Evolutionary conservation across 2,329 filamentous ascomycete species (phyloP).

Genomic region (Microdochium bolleyi): DNA sequence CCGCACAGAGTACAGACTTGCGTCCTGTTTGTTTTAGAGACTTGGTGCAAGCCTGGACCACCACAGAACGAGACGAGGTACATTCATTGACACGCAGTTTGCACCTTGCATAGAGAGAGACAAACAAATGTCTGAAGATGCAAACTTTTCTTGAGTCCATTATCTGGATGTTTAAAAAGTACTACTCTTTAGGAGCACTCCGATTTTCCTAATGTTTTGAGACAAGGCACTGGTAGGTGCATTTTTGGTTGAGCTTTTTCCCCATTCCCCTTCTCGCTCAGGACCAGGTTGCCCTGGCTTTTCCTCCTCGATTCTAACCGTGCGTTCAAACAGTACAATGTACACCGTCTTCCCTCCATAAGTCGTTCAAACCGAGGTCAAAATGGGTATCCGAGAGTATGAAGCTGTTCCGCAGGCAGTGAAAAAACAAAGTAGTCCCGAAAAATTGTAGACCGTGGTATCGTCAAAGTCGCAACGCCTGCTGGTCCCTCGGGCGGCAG

Average conservation of each 20-base stretch:
- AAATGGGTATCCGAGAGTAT: background rate
- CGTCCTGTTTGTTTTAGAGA: too few species aligned
- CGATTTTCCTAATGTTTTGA: background rate
- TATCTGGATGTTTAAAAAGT: background rate
- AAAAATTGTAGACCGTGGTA: conserved; percentile 19
- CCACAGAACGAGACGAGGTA: too few species aligned
- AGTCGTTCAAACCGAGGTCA: background rate
- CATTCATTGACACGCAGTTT: too few species aligned
- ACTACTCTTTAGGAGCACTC: background rate
- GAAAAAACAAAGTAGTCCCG: conserved; percentile 8
- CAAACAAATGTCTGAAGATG: background rate
- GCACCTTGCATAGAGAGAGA: background rate
- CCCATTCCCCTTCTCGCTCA: background rate
- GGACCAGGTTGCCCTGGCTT: background rate
- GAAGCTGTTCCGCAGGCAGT: conserved; percentile 1
- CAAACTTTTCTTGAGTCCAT: background rate
- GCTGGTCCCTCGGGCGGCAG: conserved; percentile 13
- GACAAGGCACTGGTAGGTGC: background rate
- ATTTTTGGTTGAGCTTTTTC: conserved; percentile 2
- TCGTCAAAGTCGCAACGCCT: conserved; percentile 23
- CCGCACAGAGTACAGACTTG: too few species aligned
- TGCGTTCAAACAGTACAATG: background rate
- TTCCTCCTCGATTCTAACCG: background rate
- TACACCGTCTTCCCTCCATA: background rate
- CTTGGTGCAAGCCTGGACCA: too few species aligned